Base-by-base conservation (phyloP, 2,329 filamentous ascomycete species). In the Harringtonia lauricola region DNA sequence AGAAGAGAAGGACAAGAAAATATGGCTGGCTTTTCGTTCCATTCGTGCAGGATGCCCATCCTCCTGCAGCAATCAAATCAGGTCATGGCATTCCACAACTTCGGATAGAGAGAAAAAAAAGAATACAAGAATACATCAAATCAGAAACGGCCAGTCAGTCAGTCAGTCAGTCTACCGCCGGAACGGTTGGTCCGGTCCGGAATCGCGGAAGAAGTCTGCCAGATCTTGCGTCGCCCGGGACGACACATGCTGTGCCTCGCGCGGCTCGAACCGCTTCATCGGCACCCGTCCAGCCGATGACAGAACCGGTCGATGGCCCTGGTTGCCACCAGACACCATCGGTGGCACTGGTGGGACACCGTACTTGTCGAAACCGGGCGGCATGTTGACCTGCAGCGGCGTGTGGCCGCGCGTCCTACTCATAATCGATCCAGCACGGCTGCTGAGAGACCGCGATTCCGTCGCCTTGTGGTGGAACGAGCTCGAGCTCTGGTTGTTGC, bases 141-240 rank as follows among this genome's bases (percentile, higher is more conserved):
- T 3, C 43, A 30, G 13, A 28, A 19, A 34, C 6, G 19, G 37
- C 22, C 36, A 12, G 8, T 35, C 6, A 10, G 10, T 26, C 24
- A 10, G 10, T 26, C 24, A 6, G 24, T 26, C 24, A 26, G 24
- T 39, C 24, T 13, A 40, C 42, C 49, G 14, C 70, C 49, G 42
- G 8, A 39, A 41, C 14, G 45, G 36, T 37, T 47, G 67, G 2
- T 81, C 79, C 3, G 83, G 83, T 29, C 71, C 79, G 14, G 81
- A 83, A 53, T 78, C 77, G 42, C 72, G 75, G 28, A 92, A 63
- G 58, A 90, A 90, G 41, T 79, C 76, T 1, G 85, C 83, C 36
- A 90, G 62, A 41, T 87, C 83, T 17, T 74, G 72, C 2, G 81
- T 87, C 37, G 64, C 61, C n/a, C 61, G 62, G 8, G 58, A 59